These are phyloP conservation scores for Penicillium coprophilum DNA, from an alignment of 495 filamentous ascomycete species.

Conservation along the genomic window DNA sequence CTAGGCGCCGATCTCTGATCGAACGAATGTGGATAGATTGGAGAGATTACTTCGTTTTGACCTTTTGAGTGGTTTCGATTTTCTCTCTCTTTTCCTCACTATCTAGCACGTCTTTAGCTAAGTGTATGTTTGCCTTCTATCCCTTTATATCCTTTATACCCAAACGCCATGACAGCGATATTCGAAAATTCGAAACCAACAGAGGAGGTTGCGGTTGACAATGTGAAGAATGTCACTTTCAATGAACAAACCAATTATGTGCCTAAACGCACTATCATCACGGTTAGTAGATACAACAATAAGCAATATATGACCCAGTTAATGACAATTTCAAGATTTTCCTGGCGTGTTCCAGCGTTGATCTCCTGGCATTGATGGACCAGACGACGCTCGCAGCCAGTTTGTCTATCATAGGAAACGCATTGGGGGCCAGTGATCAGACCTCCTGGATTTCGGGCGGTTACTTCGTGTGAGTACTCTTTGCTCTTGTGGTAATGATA, in stretches of 20 bases:
- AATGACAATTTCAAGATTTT: conserved; percentile 43
- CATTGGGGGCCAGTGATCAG: conserved; percentile 47
- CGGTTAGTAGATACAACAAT: conserved; percentile 27
- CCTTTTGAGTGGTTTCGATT: not conserved
- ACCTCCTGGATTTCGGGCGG: conserved; percentile 55
- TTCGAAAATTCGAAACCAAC: conserved; percentile 10
- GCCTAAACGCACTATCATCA: conserved; percentile 50
- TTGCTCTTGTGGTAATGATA: not conserved
- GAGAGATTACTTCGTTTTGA: not conserved
- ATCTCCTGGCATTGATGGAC: conserved; percentile 54
- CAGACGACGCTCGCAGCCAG: conserved; percentile 54
- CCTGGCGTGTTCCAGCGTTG: conserved; percentile 55
- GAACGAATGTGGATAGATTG: not conserved
- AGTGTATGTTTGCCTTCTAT: not conserved
- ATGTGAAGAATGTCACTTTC: conserved; percentile 33
- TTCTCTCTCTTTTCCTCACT: not conserved
- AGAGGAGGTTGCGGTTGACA: conserved; percentile 3
- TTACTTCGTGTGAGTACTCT: conserved; percentile 49
- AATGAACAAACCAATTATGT: conserved; percentile 59
- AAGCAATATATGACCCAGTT: conserved; percentile 4
- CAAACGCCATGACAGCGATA: conserved; percentile 18
- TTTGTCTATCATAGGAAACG: conserved; percentile 51
- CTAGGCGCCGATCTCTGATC: conserved; percentile 13
- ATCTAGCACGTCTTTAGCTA: not conserved
- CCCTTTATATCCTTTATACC: conserved; percentile 3